A percentile compares a stretch with the other conserved stretches of the same genome.
phyloP scores from a whole-genome alignment of 495 filamentous ascomycete species.

The Xylaria telfairii region DNA sequence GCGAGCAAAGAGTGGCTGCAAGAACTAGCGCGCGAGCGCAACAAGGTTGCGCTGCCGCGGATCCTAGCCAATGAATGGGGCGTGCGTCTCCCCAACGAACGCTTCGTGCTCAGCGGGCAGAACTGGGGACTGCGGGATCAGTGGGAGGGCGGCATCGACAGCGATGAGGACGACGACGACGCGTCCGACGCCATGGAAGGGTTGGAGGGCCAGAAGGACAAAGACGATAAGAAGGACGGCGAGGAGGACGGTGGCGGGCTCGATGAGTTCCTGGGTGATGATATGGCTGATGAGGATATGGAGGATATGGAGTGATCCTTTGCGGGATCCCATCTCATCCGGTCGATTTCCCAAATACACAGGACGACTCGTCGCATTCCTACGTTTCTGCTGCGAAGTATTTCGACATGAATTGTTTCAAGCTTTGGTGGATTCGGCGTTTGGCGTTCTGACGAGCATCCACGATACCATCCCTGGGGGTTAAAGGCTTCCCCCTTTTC shows the following conservation, averaged over 20 bases:
- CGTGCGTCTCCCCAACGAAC: conserved; percentile 83
- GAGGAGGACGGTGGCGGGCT: conserved; percentile 64
- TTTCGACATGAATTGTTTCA: background rate
- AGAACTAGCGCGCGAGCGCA: conserved; percentile 82
- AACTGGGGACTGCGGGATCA: conserved; percentile 84
- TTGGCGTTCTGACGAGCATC: conserved; percentile 11
- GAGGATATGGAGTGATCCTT: conserved; percentile 32
- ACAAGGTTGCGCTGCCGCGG: conserved; percentile 78
- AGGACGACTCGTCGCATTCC: background rate
- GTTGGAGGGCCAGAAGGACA: conserved; percentile 45
- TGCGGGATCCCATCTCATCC: background rate
- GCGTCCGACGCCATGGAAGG: conserved; percentile 55
- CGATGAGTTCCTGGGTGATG: conserved; percentile 52
- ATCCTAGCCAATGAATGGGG: conserved; percentile 77
- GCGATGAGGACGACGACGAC: conserved; percentile 54
- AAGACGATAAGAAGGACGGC: conserved; percentile 43
- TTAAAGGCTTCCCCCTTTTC: too few species aligned
- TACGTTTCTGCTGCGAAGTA: background rate
- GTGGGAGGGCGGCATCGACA: conserved; percentile 59
- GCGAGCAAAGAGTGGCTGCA: conserved; percentile 86
- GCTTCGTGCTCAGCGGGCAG: conserved; percentile 85
- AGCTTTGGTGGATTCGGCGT: conserved; percentile 1
- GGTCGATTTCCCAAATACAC: background rate
- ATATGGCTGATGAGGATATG: conserved; percentile 50
- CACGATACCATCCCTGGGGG: conserved; percentile 10